phyloP scores from a whole-genome alignment of 148 eudicot genomes.

The Vaccinium darrowii region DNA sequence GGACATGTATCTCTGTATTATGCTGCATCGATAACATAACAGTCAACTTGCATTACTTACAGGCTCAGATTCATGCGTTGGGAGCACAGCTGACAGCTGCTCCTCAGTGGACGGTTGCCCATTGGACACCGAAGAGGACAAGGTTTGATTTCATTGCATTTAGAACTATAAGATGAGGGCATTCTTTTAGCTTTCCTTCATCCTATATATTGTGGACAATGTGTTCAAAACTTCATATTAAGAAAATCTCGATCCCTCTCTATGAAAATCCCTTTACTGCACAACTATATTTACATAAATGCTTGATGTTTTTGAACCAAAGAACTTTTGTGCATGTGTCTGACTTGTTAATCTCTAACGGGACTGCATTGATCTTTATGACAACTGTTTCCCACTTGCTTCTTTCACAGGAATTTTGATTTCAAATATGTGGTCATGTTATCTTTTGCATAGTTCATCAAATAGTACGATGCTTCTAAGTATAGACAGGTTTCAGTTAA shows the following conservation, averaged over 20 bases:
- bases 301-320: no score
- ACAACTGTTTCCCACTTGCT: slow-evolving; percentile 1
- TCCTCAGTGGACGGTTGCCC: slow-evolving; percentile 12
- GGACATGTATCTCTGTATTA: background rate
- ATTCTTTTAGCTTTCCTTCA: no score
- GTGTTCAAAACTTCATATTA: no score
- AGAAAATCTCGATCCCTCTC: no score
- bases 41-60: background rate
- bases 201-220: no score
- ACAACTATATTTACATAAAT: no score
- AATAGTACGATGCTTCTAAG: background rate
- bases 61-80: slow-evolving; percentile 21
- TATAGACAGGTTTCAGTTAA: slow-evolving; percentile 19
- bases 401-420: background rate
- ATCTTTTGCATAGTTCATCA: background rate
- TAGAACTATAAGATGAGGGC: no score
- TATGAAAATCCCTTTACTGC: no score
- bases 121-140: slow-evolving; percentile 21
- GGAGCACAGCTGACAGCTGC: slow-evolving; percentile 22
- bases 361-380: no score
- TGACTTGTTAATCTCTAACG: no score
- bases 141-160: slow-evolving; percentile 29
- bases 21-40: background rate
- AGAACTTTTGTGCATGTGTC: no score
- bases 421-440: background rate